These are phyloP conservation scores for Chrysophaeum taylorii DNA, from an alignment of 352 stramenopile species.

Conservation along the genomic window DNA sequence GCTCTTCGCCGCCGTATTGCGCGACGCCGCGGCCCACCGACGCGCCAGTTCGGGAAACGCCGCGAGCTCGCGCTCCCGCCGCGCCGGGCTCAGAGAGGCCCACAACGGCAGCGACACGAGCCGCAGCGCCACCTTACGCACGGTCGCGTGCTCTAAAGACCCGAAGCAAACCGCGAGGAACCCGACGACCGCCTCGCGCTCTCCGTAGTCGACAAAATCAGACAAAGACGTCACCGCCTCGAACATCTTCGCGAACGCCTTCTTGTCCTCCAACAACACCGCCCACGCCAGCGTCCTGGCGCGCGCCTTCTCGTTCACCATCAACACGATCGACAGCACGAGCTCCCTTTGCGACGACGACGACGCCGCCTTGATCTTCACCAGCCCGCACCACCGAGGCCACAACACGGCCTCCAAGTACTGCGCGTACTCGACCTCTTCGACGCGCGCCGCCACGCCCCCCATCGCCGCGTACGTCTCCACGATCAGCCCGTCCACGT, in stretches of 20 bases:
- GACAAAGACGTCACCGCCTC: neutral
- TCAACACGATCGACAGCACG: no score
- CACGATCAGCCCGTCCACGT: no score
- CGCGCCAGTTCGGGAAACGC: neutral
- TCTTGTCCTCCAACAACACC: no score
- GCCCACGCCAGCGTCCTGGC: no score
- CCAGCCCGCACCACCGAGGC: no score
- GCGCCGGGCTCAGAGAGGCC: neutral
- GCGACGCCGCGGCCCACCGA: neutral
- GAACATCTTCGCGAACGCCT: neutral
- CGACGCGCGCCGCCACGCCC: no score
- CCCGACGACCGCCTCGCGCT: neutral
- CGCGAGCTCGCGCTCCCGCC: constrained; percentile 12
- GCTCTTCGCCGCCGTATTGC: neutral
- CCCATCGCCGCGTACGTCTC: no score
- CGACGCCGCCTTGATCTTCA: no score
- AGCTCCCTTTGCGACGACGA: no score
- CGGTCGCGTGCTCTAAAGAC: neutral
- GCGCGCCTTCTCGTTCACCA: no score
- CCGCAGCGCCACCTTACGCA: neutral
- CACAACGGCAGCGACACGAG: constrained; percentile 19
- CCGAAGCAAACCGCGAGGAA: constrained; percentile 15
- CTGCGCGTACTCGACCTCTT: no score
- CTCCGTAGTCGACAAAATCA: neutral
- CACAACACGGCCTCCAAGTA: no score